phyloP scores from a whole-genome alignment of 2,329 filamentous ascomycete species.

The Beauveria brongniartii region DNA sequence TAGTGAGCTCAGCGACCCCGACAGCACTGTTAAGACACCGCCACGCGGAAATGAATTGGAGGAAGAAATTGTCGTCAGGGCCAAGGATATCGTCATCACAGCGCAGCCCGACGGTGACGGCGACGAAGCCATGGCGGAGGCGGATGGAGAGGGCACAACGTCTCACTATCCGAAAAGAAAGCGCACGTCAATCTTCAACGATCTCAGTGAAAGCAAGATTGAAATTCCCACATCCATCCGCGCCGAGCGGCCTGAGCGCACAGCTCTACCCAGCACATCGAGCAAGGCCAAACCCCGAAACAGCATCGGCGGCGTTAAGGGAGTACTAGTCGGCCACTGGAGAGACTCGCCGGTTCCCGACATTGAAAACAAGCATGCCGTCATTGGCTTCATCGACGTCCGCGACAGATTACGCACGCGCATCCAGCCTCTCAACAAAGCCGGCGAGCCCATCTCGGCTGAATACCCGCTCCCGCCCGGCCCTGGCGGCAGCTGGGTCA shows the following conservation, averaged over 20 bases:
- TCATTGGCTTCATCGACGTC: conserved; percentile 56
- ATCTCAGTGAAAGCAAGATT: conserved; percentile 40
- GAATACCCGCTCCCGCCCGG: conserved; percentile 46
- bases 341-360: conserved; percentile 46
- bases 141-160: conserved; percentile 28
- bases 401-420: conserved; percentile 52
- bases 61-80: conserved; percentile 23
- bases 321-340: conserved; percentile 51
- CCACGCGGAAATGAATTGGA: conserved; percentile 36
- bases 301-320: conserved; percentile 31
- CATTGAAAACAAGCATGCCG: conserved; percentile 44
- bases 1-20: conserved; percentile 36
- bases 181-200: conserved; percentile 40
- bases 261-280: conserved; percentile 15
- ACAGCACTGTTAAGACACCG: conserved; percentile 27
- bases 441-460: conserved; percentile 38
- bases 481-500: conserved; percentile 56
- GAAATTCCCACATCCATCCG: conserved; percentile 26
- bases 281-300: conserved; percentile 22
- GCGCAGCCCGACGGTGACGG: conserved; percentile 20
- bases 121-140: conserved; percentile 37
- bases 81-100: not conserved
- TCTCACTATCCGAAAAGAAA: conserved; percentile 49
- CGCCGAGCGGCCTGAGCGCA: conserved; percentile 20
- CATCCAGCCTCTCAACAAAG: conserved; percentile 42